Evolutionary conservation across 2,329 filamentous ascomycete species (phyloP), one percentile per base, ranked within the genome.

Genomic region (Ophiosphaerella korrae): DNA sequence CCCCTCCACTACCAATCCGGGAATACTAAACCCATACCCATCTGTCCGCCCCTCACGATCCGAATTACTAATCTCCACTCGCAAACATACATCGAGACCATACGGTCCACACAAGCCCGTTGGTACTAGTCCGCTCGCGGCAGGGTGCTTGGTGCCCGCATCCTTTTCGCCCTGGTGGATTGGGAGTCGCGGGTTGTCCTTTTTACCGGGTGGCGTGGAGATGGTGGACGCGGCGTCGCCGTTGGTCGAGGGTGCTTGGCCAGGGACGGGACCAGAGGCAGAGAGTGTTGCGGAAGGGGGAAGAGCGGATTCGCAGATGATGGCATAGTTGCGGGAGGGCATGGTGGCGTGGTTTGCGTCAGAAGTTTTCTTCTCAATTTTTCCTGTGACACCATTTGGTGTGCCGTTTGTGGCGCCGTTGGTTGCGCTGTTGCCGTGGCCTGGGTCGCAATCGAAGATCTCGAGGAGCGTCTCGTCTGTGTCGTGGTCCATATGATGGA

Each of bases 331-430:
- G 46, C 85, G 78, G 43, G 80, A 84, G 1, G 85, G 84, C 85
- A 97, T 97, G 9, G 92, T 97, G 55, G 90, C 89, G 57, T 90
- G 83, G 74, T 97, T 97, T 68, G 82, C 88, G 37, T 78, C 78
- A 1, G 86, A 83, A 3, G 88, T 90, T 76, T 92, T 87, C 45
- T 66, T 64, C 29, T 64, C 64, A 7, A 67, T 53, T 42, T 66
- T 66, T 23, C 73, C 68, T 39, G 57, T 67, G 16, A 57, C 52
- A 35, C 53, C 52, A 12, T 57, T 57, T 7, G 46, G 26, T 4
- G 50, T 36, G 21, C 60, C 70, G 31, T 61, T 64, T 8, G 55
- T 37, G 18, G 52, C 41, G 23, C 49, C 53, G 29, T 60, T 62
- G 35, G 62, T 54, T 8, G 58, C 71, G 40, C 34, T 40, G 11